Evolutionary conservation across 805 yeast genomes (phyloP), one percentile per base, ranked within the genome.

Genomic region (Metschnikowia arizonensis): DNA sequence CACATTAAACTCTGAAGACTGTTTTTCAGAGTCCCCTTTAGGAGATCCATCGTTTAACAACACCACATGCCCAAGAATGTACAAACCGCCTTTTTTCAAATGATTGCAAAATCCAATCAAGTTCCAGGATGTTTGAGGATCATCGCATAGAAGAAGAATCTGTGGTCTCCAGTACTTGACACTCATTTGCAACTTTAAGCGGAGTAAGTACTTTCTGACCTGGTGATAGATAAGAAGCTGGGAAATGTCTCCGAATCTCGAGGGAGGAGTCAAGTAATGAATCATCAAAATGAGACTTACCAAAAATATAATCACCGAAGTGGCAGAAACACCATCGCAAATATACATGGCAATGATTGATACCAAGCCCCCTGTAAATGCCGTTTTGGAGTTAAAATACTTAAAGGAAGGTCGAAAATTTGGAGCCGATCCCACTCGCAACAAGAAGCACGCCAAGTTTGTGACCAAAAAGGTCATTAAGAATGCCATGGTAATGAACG

Each of bases 91-190:
- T 62, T 93, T 93, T 61, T 93, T 93, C 66, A 93, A 69, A 62
- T 89, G 89, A 59, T 93, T 93, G 67, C 99, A 93, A 58, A 93
- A 93, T 11, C 85, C 82, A 48, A 93, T 90, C 51, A 93, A 69
- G 54, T 85, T 87, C 97, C 97, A 91, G 25, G 90, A 78, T 0
- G 95, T 82, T 50, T 96, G 71, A 0, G 99, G 98, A 55, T 88
- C 86, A 58, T 93, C 98, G 33, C 90, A 91, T 28, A 93, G 68
- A 25, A 93, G 66, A 48, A 93, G 69, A 32, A 93, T 83, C 63
- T 93, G 99, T 0, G 99, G 99, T 55, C 99, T 75, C 99, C 99
- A 93, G 62, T 90, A 93, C 65, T 93, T 93, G 42, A 93, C 97
- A 61, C 91, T 95, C 69, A 71, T 66, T 58, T 93, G 96, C 56